Base-by-base conservation (phyloP, 805 yeast genomes). In the Candida krabiensis region DNA sequence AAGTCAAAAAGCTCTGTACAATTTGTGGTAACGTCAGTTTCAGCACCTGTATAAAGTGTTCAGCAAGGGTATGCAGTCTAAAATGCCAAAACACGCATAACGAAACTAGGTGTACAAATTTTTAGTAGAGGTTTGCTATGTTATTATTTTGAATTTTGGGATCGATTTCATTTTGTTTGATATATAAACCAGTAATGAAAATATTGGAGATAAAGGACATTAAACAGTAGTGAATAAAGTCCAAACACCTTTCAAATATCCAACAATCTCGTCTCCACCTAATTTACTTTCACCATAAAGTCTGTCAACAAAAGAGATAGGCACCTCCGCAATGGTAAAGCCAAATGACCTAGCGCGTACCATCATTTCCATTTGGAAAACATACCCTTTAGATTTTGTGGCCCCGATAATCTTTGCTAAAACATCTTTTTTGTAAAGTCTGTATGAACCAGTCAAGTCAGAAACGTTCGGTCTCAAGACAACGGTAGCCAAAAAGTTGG, bases 351-450 rank as follows among this genome's bases (percentile, higher is more conserved):
- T 73, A 28, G 91, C 91, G 50, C 91, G 76, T 17, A 83, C 91
- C 78, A 83, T 81, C 89, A 83, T 83, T 64, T 83, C 91, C 91
- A 83, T 83, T 66, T 83, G 91, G 77, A 83, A 83, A 28, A 84
- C 91, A 53, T 84, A 83, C 35, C 91, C 91, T 65, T 84, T 83
- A 25, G 86, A 78, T 56, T 75, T 71, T 33, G 90, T 83, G 41
- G 71, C 83, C 33, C 68, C 75, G 47, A 83, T 84, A 47, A 84
- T 74, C 55, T 79, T 75, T 45, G 77, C 75, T 59, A 83, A 70
- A 2, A 74, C 89, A 4, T 72, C 77, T 61, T 82, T 83, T 61
- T 81, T 82, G 69, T 84, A 83, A 49, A 83, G 71, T 58, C 89
- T 75, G 72, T 77, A 83, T 17, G 86, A 79, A 22, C 91, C 91